A percentile compares a stretch with the other conserved stretches of the same genome.
These are phyloP conservation scores for Secale cereale DNA, from an alignment of 176 grass and related monocot species.

Conservation along the genomic window DNA sequence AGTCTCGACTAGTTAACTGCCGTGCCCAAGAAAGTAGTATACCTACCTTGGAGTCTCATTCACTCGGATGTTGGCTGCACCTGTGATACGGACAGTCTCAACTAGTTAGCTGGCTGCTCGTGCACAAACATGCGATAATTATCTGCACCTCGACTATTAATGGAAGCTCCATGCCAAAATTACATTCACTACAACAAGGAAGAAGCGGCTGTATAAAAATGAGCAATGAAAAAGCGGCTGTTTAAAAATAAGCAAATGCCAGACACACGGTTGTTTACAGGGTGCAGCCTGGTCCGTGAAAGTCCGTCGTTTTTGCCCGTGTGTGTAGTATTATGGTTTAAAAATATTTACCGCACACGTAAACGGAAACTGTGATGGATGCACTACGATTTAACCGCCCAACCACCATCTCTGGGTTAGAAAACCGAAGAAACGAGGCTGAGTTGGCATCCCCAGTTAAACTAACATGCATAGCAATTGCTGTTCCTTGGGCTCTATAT, in stretches of 20 bases:
- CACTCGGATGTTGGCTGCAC: neutral
- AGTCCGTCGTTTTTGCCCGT: no score
- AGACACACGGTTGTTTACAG: no score
- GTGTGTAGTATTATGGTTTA: no score
- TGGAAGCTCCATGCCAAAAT: neutral
- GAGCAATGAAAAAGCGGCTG: no score
- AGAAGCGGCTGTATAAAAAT: neutral
- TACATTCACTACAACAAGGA: neutral
- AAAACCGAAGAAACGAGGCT: neutral
- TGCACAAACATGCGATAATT: no score
- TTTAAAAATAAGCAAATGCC: no score
- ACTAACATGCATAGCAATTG: neutral
- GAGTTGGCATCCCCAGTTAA: neutral
- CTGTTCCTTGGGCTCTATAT: neutral
- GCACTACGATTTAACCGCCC: neutral
- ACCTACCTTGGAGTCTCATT: no score
- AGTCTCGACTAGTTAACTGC: no score
- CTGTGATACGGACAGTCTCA: no score
- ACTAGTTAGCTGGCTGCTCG: no score
- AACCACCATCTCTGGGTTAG: neutral
- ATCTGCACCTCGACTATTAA: neutral
- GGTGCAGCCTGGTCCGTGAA: no score
- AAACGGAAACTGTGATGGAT: neutral
- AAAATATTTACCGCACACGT: neutral
- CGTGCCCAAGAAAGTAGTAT: no score